Evolutionary conservation across 768 basidiomycete species (phyloP), one percentile per base, ranked within the genome.

Genomic region (Coprinopsis strossmayeri): DNA sequence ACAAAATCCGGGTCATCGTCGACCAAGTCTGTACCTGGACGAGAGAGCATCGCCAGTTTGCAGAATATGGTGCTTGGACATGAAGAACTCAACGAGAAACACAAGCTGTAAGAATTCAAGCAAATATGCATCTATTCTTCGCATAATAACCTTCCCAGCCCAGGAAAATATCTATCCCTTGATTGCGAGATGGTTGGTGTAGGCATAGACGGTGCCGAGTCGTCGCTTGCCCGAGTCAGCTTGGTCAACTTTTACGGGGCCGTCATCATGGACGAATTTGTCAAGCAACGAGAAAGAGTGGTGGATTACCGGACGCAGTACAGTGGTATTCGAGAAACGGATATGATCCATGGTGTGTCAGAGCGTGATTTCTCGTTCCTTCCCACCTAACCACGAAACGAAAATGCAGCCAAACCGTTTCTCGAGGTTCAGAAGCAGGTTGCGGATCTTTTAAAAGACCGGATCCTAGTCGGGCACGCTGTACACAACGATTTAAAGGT

Each of bases 121-220:
- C 35, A 5, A 25, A 12, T 27, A 11, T 38, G n/a, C 25, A n/a
- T 11, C 17, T 34, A 45, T 34, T 20, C 21, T 51, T n/a, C n/a
- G n/a, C n/a, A n/a, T n/a, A n/a, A 18, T 45, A 25, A 30, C 18
- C 18, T 35, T 20, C 17, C 26, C 45, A 82, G 83, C 40, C 78
- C 80, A 3, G 86, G 86, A 41, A 84, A 78, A 59, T 87, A 87
- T 53, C 68, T 96, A 35, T 82, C 91, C 0, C 69, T 99, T 24
- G 95, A 99, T 65, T 98, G 95, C 58, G 95, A 98, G 66, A 96
- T 98, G 92, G 94, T 98, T 10, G 93, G 93, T 3, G 78, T 95
- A n/a, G 92, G 92, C 0, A 73, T 80, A n/a, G 74, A 83, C 21
- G 91, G 90, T 18, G 65, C 65, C 2, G 91, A 95, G 61, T 91